Conservation (phyloP, 768 basidiomycete genomes). For the Mycena pura region DNA sequence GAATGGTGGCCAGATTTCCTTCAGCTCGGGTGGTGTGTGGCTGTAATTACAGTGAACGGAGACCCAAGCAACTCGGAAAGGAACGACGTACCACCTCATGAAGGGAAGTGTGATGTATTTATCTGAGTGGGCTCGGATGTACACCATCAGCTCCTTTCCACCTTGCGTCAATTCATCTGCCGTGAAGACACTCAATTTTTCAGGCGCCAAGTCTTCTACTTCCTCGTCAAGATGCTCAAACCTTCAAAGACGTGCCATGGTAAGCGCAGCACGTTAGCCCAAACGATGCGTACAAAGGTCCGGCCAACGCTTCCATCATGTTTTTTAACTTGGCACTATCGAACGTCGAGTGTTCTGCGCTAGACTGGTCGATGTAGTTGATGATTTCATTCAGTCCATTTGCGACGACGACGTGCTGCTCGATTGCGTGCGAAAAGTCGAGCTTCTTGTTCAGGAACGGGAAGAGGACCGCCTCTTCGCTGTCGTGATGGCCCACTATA, state of each 20-base stretch:
- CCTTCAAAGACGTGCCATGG: too few relatives aligned
- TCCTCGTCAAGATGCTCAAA: conserved; percentile 46
- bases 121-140: conserved; percentile 35
- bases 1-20: conserved; percentile 44
- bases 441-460: conserved; percentile 43
- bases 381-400: conserved; percentile 35
- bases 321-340: conserved; percentile 34
- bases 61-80: neutral
- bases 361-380: conserved; percentile 30
- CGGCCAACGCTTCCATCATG: conserved; percentile 35
- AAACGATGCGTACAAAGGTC: conserved; percentile 34
- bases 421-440: conserved; percentile 44
- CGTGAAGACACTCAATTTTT: conserved; percentile 40
- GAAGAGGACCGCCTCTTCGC: conserved; percentile 45
- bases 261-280: too few relatives aligned
- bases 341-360: conserved; percentile 37
- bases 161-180: conserved; percentile 32
- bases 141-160: conserved; percentile 26
- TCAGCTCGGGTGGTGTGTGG: conserved; percentile 46
- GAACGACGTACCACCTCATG: conserved; percentile 40
- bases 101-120: conserved; percentile 44
- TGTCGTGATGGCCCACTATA: conserved; percentile 44
- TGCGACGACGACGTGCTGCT: conserved; percentile 45
- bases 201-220: conserved; percentile 39
- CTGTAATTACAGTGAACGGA: conserved; percentile 27